These are phyloP conservation scores for Rhododendron williamsianum DNA, from an alignment of 148 eudicot genomes.

Conservation along the genomic window DNA sequence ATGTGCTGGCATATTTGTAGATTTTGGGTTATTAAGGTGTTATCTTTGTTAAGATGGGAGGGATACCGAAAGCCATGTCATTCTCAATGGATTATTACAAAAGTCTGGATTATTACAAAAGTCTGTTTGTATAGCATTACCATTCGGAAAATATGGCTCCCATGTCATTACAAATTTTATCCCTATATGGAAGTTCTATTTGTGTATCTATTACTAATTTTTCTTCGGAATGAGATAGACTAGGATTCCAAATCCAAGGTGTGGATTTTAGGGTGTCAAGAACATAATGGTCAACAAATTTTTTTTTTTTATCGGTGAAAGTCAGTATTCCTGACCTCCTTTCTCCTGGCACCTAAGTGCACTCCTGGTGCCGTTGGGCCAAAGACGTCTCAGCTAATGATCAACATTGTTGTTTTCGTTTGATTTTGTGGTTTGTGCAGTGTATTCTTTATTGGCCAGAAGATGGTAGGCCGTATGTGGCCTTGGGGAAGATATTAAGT, in stretches of 20 bases:
- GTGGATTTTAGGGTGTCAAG: neutral
- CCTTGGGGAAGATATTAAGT: slow-evolving; percentile 69
- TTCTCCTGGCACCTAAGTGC: neutral
- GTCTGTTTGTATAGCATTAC: neutral
- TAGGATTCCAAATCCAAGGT: neutral
- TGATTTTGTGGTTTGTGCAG: slow-evolving; percentile 27
- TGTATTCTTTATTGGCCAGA: slow-evolving; percentile 93
- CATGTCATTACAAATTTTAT: neutral
- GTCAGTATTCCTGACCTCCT: neutral
- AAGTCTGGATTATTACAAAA: neutral
- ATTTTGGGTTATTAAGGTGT: neutral
- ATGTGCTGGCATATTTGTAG: neutral
- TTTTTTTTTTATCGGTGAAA: too few relatives aligned
- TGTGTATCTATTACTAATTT: neutral
- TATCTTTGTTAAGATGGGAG: neutral
- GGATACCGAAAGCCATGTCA: neutral
- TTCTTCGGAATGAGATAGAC: neutral
- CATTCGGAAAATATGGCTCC: neutral
- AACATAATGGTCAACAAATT: neutral
- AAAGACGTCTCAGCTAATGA: neutral
- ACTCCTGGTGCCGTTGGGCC: neutral
- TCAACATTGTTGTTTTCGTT: slow-evolving; percentile 1
- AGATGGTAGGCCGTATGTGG: slow-evolving; percentile 91
- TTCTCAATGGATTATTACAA: neutral
- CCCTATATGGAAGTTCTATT: neutral